Conservation (phyloP, 2,329 filamentous ascomycete genomes). For the Aureobasidium musti region DNA sequence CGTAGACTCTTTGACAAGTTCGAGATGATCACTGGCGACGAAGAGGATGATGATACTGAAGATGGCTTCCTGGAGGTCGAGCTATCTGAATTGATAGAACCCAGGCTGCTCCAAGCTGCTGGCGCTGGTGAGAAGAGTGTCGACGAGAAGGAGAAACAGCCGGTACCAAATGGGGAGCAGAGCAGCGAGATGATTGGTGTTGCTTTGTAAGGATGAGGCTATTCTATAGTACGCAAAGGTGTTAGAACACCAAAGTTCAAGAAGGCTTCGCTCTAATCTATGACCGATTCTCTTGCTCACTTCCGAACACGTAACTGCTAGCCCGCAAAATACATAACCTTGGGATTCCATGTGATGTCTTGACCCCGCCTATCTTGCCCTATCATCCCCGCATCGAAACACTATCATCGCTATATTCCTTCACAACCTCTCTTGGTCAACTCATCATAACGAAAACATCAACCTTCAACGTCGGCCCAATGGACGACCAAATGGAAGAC, state of each 20-base stretch:
- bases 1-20: conserved; percentile 75
- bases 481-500: too few relatives aligned
- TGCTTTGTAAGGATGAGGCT: neutral
- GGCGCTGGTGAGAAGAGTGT: neutral
- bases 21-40: conserved; percentile 64
- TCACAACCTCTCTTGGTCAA: too few relatives aligned
- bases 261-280: neutral
- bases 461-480: too few relatives aligned
- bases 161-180: neutral
- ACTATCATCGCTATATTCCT: too few relatives aligned
- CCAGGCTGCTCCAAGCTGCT: conserved; percentile 54
- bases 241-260: neutral
- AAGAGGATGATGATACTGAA: conserved; percentile 51
- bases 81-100: conserved; percentile 66
- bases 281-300: neutral
- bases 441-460: too few relatives aligned
- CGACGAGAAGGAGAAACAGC: neutral
- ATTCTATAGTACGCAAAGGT: neutral
- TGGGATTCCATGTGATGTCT: neutral
- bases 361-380: too few relatives aligned
- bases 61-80: conserved; percentile 60
- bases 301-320: neutral
- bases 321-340: neutral
- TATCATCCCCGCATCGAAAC: too few relatives aligned
- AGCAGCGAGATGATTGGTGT: neutral